Percentiles rank a stretch among this genome's conserved stretches.
Evolutionary conservation across 495 filamentous ascomycete genomes (phyloP).

Genomic region (Penicillium macrosclerotiorum): DNA sequence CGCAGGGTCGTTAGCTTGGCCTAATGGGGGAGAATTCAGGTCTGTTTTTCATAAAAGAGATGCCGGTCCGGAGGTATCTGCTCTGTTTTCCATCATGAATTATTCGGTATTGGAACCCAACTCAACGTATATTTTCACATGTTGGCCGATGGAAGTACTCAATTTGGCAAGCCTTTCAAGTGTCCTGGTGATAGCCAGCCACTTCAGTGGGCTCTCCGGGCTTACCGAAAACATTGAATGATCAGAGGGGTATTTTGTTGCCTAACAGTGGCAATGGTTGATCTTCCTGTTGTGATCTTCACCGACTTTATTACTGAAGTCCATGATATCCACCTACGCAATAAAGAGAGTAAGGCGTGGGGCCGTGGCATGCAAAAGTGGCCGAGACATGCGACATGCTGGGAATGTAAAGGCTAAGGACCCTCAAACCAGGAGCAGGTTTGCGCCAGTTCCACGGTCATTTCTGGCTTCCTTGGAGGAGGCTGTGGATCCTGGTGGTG

Average conservation of each 20-base stretch:
- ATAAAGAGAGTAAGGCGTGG: constrained; percentile 2
- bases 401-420: no score
- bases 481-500: not conserved
- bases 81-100: no score
- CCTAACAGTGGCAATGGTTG: constrained; percentile 19
- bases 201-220: not conserved
- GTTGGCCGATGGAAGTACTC: no score
- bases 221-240: not conserved
- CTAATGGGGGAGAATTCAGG: no score
- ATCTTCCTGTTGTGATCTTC: not conserved
- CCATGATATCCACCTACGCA: not conserved
- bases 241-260: constrained; percentile 4
- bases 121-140: no score
- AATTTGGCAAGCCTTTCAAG: not conserved
- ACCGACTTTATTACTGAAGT: constrained; percentile 4
- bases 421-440: no score
- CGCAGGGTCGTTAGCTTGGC: no score
- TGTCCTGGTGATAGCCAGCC: no score
- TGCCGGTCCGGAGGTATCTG: no score
- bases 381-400: constrained; percentile 9
- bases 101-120: no score
- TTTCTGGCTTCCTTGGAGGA: not conserved
- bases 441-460: not conserved
- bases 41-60: no score
- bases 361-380: constrained; percentile 18